Percentiles rank a stretch among this genome's conserved stretches.
Conservation (phyloP, 1,284 basidiomycete genomes). For the Flammula alnicola region DNA sequence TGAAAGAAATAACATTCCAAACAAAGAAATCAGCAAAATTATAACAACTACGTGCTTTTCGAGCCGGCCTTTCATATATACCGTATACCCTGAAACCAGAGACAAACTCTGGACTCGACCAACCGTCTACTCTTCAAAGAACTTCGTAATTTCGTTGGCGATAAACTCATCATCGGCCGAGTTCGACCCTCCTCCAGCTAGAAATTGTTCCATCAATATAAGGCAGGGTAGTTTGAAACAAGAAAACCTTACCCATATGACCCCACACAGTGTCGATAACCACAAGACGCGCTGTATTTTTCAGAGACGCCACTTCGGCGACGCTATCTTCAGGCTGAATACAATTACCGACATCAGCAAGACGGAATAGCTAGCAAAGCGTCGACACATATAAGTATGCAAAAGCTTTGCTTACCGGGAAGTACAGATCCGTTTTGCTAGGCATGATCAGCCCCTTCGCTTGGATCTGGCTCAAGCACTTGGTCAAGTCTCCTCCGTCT, state of each 20-base stretch:
- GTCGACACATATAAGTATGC: no score
- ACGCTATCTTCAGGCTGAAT: conserved; percentile 61
- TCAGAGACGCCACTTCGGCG: conserved; percentile 49
- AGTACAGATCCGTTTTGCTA: conserved; percentile 62
- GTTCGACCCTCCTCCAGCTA: conserved; percentile 49
- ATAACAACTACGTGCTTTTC: no score
- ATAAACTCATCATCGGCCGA: conserved; percentile 42
- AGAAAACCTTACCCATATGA: conserved; percentile 50
- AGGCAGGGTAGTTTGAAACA: neutral
- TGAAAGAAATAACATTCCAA: conserved; percentile 26
- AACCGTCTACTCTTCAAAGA: conserved; percentile 24
- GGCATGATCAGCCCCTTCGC: conserved; percentile 60
- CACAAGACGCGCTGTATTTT: conserved; percentile 45
- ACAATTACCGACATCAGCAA: neutral
- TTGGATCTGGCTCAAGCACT: conserved; percentile 46
- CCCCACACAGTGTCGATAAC: conserved; percentile 63
- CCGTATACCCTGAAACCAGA: no score
- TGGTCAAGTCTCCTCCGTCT: conserved; percentile 46
- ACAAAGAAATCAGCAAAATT: conserved; percentile 16
- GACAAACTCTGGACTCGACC: neutral
- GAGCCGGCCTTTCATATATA: no score
- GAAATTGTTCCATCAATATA: neutral
- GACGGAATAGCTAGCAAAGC: no score
- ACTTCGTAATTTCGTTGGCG: conserved; percentile 40
- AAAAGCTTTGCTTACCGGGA: conserved; percentile 43